Evolutionary conservation across 805 yeast species (phyloP), one percentile per base, ranked within the genome.

Genomic region (Saccharomycopsis sp.): DNA sequence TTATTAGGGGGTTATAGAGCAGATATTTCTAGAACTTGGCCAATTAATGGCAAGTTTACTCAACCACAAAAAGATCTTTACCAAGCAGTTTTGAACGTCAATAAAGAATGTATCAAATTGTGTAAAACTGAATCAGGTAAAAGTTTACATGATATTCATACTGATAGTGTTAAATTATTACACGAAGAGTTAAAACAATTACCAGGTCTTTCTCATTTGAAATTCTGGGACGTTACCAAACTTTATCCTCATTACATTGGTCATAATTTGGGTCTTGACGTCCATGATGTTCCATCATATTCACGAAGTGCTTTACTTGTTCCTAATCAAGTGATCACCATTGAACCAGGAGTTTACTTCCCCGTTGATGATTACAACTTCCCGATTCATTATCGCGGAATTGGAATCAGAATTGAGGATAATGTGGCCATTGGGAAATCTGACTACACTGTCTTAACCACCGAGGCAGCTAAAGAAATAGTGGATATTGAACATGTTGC

Each of bases 11-110:
- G 96, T 1, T 92, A 92, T 59, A 79, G 95, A 54, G 79, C 96
- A 1, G 99, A 92, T 59, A 92, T 92, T 34, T 88, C 97, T 2
- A 70, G 99, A 48, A 81, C 96, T 0, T 92, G 97, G 96, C 98
- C 98, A 4, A 79, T 77, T 36, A 70, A 71, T 29, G 85, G 94
- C 2, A 63, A 61, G 36, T 92, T 92, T 57, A 61, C 82, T 2
- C 72, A 65, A 8, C 76, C 95, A 2, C 98, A 92, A 58, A 70
- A 69, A 38, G 97, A 89, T 45, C 61, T 92, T 17, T 92, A 92
- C 55, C 81, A 85, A 51, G 95, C 89, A 2, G 95, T 92, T 4
- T 62, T 92, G 35, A 76, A 76, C 49, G 94, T 86, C 14, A 84
- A 92, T 52, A 80, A 79, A 55, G 62, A 70, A 40, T 83, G 95